phyloP scores from a whole-genome alignment of 2,329 filamentous ascomycete species.

The Botrytis porri region DNA sequence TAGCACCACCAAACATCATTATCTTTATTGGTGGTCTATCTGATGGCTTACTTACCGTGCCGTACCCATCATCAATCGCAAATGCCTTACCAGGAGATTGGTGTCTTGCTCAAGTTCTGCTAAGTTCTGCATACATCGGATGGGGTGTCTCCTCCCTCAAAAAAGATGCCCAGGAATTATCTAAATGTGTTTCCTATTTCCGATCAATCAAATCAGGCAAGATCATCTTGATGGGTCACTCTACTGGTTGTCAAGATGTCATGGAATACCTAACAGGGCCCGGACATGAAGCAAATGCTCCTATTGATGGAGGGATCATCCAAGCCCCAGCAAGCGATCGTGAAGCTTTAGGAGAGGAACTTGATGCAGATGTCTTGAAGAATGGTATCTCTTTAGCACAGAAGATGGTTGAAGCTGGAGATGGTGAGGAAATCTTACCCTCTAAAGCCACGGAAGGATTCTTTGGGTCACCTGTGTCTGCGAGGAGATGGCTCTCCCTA shows the following conservation, averaged over 20 bases:
- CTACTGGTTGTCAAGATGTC: slow-evolving; percentile 66
- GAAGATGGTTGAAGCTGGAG: slow-evolving; percentile 43
- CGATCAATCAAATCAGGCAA: slow-evolving; percentile 45
- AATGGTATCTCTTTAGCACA: slow-evolving; percentile 41
- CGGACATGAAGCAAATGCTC: slow-evolving; percentile 39
- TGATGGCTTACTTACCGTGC: slow-evolving; percentile 50
- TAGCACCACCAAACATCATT: slow-evolving; percentile 43
- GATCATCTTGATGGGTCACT: slow-evolving; percentile 67
- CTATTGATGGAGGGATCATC: slow-evolving; percentile 60
- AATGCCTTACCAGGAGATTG: slow-evolving; percentile 40
- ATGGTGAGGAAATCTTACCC: slow-evolving; percentile 46
- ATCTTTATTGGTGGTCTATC: slow-evolving; percentile 55
- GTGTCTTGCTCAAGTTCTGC: slow-evolving; percentile 46
- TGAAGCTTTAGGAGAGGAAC: slow-evolving; percentile 47
- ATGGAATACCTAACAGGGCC: slow-evolving; percentile 57
- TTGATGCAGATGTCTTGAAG: slow-evolving; percentile 41
- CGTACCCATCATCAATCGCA: slow-evolving; percentile 46
- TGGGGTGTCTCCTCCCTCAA: slow-evolving; percentile 46
- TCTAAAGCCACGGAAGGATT: slow-evolving; percentile 30
- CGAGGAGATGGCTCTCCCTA: slow-evolving; percentile 57
- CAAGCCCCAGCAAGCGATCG: slow-evolving; percentile 65
- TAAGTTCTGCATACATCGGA: slow-evolving; percentile 42
- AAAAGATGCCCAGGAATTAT: slow-evolving; percentile 49
- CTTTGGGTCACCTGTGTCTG: slow-evolving; percentile 48
- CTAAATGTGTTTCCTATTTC: slow-evolving; percentile 49